phyloP scores from a whole-genome alignment of 148 eudicot species.

The Selenicereus undatus region DNA sequence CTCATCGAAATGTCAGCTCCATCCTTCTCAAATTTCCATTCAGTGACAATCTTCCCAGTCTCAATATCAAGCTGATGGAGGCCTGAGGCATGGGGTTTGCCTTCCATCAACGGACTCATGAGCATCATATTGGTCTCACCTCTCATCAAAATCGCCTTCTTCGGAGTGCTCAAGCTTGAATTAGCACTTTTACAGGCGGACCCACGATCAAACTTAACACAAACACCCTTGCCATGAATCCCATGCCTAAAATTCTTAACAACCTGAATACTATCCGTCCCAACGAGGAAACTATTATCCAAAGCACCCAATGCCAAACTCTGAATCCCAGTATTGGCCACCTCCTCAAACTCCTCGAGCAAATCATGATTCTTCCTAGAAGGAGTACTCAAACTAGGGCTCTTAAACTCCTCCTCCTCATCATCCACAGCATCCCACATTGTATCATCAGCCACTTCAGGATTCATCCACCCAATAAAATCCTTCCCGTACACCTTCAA shows the following conservation, averaged over 20 bases:
- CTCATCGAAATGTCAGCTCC: conserved; percentile 81
- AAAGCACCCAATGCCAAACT: conserved; percentile 89
- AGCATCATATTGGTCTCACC: conserved; percentile 93
- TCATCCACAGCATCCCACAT: conserved; percentile 86
- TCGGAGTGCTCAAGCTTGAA: conserved; percentile 43
- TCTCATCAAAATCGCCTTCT: conserved; percentile 81
- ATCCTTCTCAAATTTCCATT: conserved; percentile 94
- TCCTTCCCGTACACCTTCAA: conserved; percentile 83
- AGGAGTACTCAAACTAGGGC: conserved; percentile 21
- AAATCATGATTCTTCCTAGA: conserved; percentile 43
- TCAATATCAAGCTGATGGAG: conserved; percentile 88
- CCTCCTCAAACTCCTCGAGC: conserved; percentile 88
- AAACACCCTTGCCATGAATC: conserved; percentile 94
- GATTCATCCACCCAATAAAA: conserved; percentile 76
- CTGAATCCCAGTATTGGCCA: conserved; percentile 60
- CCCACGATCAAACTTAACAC: conserved; percentile 56
- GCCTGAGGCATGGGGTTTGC: conserved; percentile 68
- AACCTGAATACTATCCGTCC: conserved; percentile 72
- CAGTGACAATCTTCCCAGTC: conserved; percentile 80
- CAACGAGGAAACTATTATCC: conserved; percentile 89
- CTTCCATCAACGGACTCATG: conserved; percentile 72
- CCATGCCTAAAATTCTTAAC: conserved; percentile 95
- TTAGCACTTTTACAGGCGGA: conserved; percentile 17
- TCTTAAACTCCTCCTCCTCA: conserved; percentile 31
- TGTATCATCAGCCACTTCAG: conserved; percentile 72